phyloP scores from a whole-genome alignment of 2,329 filamentous ascomycete genomes.

The Apiospora hydei region DNA sequence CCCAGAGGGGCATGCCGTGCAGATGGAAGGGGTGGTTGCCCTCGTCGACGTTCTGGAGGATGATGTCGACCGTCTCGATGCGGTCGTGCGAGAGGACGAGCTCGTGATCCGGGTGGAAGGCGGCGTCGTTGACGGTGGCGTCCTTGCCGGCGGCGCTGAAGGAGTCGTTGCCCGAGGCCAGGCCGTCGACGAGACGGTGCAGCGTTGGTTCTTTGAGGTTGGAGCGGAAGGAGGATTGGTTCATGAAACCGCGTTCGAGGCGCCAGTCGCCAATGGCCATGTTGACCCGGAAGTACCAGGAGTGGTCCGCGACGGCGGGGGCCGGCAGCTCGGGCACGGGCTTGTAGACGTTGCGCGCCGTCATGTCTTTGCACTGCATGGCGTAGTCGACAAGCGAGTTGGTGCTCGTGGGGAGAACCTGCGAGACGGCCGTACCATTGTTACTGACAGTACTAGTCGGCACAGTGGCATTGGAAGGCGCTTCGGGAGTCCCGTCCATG shows the following conservation, averaged over 20 bases:
- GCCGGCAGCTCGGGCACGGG: conserved; percentile 53
- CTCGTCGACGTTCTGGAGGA: conserved; percentile 69
- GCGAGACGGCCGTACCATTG: conserved; percentile 40
- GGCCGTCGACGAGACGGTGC: conserved; percentile 56
- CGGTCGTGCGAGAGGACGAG: conserved; percentile 64
- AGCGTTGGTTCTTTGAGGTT: conserved; percentile 56
- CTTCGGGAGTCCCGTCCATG: conserved; percentile 24
- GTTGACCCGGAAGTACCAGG: conserved; percentile 62
- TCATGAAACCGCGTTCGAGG: conserved; percentile 65
- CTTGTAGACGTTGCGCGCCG: conserved; percentile 49
- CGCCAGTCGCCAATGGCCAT: conserved; percentile 67
- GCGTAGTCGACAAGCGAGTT: conserved; percentile 43
- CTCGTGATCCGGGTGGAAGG: conserved; percentile 50
- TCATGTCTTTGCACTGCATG: conserved; percentile 59
- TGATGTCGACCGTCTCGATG: conserved; percentile 60
- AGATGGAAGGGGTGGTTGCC: conserved; percentile 72
- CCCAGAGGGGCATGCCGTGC: conserved; percentile 68
- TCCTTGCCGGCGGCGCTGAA: conserved; percentile 49
- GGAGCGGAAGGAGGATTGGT: conserved; percentile 60
- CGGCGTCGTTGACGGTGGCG: conserved; percentile 57
- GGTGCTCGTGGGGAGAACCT: conserved; percentile 46
- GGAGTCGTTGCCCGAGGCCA: conserved; percentile 51
- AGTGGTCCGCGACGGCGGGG: conserved; percentile 56
- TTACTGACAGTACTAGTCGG: conserved; percentile 45
- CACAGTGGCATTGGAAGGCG: not conserved